Evolutionary conservation across 2,329 filamentous ascomycete genomes (phyloP), one percentile per base, ranked within the genome.

Genomic region (Dothistroma septosporum): DNA sequence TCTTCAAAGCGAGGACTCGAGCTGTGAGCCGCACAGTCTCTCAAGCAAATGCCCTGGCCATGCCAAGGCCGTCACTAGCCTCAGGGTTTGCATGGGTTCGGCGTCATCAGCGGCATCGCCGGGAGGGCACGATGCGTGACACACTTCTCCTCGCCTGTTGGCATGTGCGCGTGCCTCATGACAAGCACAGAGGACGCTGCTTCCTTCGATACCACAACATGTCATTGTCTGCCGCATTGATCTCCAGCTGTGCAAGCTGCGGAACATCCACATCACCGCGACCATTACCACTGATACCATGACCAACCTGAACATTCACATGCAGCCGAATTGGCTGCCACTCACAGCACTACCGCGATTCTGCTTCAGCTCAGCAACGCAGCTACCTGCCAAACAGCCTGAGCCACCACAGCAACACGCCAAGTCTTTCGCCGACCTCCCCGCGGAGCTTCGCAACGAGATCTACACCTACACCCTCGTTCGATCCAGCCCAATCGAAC

Each of bases 401-500:
- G 41, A 28, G 22, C 28, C n/a, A 41, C 41, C 41, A 22, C 24
- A 41, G 24, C 55, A 28, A 19, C 55, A 31, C 24, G 35, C 41
- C 9, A 48, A 35, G 33, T 53, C 50, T 44, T 57, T 57, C 44
- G 46, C 41, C 22, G 44, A 47, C 28, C 55, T 57, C 16, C 55
- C 55, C 16, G 55, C 55, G 14, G 57, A 59, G 41, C 48, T 59
- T 14, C 48, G 57, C 10, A 59, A 59, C 37, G 11, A 53, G 10
- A 54, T 59, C 10, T 59, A 59, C 49, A 50, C 21, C 48, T 47
- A 59, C 37, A 35, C 35, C 7, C 37, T 59, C n/a, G 35, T 57
- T 9, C 11, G 21, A 24, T 11, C n/a, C 22, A 37, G 11, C 14
- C 64, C 64, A 11, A 62, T 66, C 58, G 54, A 50, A 14, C 60